Conservation (phyloP, 2,329 filamentous ascomycete genomes). For the Phialemoniopsis sp. region DNA sequence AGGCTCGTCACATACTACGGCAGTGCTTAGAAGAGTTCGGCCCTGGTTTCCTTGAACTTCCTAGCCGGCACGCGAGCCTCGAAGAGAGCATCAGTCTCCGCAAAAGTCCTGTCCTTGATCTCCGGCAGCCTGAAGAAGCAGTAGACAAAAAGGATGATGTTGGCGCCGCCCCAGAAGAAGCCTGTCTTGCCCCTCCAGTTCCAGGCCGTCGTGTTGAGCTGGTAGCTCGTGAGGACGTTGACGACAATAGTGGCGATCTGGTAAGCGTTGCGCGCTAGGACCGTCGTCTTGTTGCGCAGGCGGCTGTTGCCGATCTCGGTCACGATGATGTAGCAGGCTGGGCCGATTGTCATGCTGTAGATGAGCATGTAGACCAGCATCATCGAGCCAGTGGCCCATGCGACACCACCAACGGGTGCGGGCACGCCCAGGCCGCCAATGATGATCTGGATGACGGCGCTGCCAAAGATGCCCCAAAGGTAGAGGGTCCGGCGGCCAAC, state of each 20-base stretch:
- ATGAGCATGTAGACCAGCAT: constrained; percentile 7
- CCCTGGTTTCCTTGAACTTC: no score
- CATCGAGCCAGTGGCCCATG: constrained; percentile 7
- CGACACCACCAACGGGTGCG: no score
- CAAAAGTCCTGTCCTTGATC: no score
- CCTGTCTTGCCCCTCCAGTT: constrained; percentile 35
- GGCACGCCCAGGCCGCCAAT: constrained; percentile 14
- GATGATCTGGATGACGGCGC: constrained; percentile 8
- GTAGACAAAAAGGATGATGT: constrained; percentile 32
- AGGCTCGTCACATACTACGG: no score
- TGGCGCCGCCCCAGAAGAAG: constrained; percentile 35
- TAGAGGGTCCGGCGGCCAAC: constrained; percentile 12
- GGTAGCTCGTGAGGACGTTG: constrained; percentile 30
- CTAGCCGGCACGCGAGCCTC: no score
- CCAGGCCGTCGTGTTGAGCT: constrained; percentile 25
- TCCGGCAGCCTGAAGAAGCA: constrained; percentile 48
- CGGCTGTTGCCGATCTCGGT: constrained; percentile 42
- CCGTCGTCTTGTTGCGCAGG: constrained; percentile 39
- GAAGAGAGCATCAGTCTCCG: no score
- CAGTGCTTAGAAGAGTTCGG: no score
- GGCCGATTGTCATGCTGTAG: constrained; percentile 28
- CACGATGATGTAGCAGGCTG: constrained; percentile 40
- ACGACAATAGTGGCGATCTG: constrained; percentile 37
- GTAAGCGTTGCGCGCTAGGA: constrained; percentile 38
- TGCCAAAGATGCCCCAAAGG: constrained; percentile 7